Percentiles rank a stretch among this genome's conserved stretches.
Conservation (phyloP, 495 filamentous ascomycete species). For the Hyaloscypha finlandica region DNA sequence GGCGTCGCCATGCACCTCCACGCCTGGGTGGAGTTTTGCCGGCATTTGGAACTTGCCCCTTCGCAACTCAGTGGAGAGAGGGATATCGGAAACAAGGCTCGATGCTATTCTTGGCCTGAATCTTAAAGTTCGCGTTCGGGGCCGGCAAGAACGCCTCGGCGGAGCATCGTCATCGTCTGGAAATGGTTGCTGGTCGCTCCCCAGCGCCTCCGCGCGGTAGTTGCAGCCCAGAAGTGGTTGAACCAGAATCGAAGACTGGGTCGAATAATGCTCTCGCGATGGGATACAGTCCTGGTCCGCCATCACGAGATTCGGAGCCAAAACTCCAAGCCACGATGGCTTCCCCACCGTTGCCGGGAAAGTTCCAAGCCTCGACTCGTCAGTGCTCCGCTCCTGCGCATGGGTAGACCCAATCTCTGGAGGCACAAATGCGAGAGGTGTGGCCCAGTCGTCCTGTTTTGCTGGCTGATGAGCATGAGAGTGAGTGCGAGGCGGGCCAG, state of each 20-base stretch:
- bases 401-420: conserved; percentile 2
- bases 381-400: neutral
- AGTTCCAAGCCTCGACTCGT: conserved; percentile 16
- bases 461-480: neutral
- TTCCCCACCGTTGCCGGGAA: conserved; percentile 16
- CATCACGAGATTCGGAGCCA: neutral
- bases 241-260: neutral
- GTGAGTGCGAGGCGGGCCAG: neutral
- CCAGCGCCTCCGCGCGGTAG: conserved; percentile 1
- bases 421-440: neutral
- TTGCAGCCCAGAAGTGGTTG: neutral
- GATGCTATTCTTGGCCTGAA: neutral
- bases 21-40: conserved; percentile 21
- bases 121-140: neutral
- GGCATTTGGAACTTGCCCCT: conserved; percentile 12
- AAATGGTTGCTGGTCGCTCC: neutral
- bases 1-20: conserved; percentile 8
- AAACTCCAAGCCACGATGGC: neutral
- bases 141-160: neutral
- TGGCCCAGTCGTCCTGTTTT: neutral
- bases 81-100: conserved; percentile 3
- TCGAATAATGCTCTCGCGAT: no score
- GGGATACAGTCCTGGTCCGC: no score
- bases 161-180: neutral
- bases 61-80: neutral